Evolutionary conservation across 139 green algal genomes (phyloP).

Genomic region (Haematococcus sp.): DNA sequence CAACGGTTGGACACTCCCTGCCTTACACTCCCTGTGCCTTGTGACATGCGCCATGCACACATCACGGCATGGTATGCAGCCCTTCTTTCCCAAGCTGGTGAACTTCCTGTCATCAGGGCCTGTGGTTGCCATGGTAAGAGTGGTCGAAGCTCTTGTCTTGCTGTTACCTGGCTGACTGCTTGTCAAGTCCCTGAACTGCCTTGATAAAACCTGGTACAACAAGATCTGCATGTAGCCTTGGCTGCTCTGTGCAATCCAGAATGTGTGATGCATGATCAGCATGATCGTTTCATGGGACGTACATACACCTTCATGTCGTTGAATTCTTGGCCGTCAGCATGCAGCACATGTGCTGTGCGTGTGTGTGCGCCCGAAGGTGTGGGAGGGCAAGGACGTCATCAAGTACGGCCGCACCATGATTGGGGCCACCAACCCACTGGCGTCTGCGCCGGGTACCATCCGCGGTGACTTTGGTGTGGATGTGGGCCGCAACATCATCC

Average conservation of each 20-base stretch:
- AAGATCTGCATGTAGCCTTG: neutral
- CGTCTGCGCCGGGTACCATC: slow-evolving; percentile 73
- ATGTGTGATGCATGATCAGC: neutral
- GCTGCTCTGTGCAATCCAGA: neutral
- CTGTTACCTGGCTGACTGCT: neutral
- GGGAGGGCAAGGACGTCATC: slow-evolving; percentile 71
- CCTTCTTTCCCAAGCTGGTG: slow-evolving; percentile 60
- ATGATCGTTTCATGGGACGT: neutral
- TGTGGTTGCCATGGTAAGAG: slow-evolving; percentile 39
- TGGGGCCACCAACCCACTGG: slow-evolving; percentile 74
- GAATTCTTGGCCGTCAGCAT: neutral
- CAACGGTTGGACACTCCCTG: too few relatives aligned
- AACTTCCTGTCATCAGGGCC: slow-evolving; percentile 58
- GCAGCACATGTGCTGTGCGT: too few relatives aligned
- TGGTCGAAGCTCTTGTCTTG: neutral
- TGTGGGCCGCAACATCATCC: slow-evolving; percentile 70
- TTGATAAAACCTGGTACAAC: neutral
- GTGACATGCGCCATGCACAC: too few relatives aligned
- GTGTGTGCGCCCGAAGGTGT: slow-evolving; percentile 48
- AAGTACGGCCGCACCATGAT: slow-evolving; percentile 75
- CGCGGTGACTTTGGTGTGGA: slow-evolving; percentile 72
- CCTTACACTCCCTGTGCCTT: too few relatives aligned
- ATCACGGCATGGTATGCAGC: too few relatives aligned
- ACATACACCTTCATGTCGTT: neutral
- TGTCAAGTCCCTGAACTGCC: neutral